Conservation (phyloP, 768 basidiomycete genomes). For the Phylloporus sp. region DNA sequence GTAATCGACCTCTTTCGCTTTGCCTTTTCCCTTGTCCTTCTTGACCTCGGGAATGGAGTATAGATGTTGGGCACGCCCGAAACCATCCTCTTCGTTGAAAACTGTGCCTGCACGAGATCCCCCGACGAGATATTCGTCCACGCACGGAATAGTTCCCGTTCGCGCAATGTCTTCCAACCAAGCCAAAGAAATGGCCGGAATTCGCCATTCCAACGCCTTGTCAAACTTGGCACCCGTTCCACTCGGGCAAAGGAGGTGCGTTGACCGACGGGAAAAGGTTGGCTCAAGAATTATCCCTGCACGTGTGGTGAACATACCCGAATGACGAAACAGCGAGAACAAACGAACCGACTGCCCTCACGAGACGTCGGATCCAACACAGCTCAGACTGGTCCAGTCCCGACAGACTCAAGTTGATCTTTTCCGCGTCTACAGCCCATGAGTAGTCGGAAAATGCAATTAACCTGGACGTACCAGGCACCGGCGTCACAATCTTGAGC, state of each 20-base stretch:
- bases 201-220: constrained; percentile 74
- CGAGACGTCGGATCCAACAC: constrained; percentile 47
- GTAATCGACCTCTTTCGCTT: constrained; percentile 27
- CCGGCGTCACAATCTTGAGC: constrained; percentile 51
- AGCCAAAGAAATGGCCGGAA: constrained; percentile 61
- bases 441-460: not conserved
- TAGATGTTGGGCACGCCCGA: constrained; percentile 7
- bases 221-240: constrained; percentile 68
- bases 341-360: constrained; percentile 20
- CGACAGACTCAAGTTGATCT: constrained; percentile 61
- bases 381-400: constrained; percentile 68
- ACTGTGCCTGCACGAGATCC: constrained; percentile 36
- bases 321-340: not conserved
- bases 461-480: constrained; percentile 42
- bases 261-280: constrained; percentile 61
- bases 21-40: constrained; percentile 31
- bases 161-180: constrained; percentile 65
- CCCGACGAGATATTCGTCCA: constrained; percentile 32
- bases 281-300: constrained; percentile 52
- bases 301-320: not conserved
- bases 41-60: constrained; percentile 3
- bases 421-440: constrained; percentile 44
- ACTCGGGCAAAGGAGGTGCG: constrained; percentile 77
- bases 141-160: constrained; percentile 43
- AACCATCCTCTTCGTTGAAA: constrained; percentile 27